These are phyloP conservation scores for Leccinum barrowsii DNA, from an alignment of 768 basidiomycete genomes.

Conservation along the genomic window DNA sequence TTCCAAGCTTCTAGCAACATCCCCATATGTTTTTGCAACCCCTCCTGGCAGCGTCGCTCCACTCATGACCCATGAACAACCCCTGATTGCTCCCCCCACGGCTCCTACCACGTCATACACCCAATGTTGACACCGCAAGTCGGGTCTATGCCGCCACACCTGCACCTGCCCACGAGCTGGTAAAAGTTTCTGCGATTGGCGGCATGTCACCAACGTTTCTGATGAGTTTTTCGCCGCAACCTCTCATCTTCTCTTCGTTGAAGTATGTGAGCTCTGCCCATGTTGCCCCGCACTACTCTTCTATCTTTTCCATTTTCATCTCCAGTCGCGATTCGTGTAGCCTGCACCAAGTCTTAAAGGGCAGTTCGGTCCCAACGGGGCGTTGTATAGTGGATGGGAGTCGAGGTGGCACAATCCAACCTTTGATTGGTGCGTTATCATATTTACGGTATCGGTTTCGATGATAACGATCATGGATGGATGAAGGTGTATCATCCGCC, in stretches of 20 bases:
- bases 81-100: constrained; percentile 3
- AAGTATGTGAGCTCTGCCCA: constrained; percentile 51
- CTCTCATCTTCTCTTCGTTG: constrained; percentile 74
- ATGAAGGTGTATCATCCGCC: constrained; percentile 81
- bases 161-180: constrained; percentile 24
- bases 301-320: background rate
- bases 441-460: no score
- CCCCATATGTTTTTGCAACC: constrained; percentile 24
- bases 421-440: constrained; percentile 71
- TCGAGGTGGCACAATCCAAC: constrained; percentile 81
- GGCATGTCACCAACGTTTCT: constrained; percentile 61
- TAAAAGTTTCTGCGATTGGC: constrained; percentile 22
- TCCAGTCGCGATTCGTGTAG: constrained; percentile 36
- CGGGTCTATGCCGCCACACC: constrained; percentile 14
- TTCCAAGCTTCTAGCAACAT: constrained; percentile 30
- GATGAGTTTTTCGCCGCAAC: constrained; percentile 97
- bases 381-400: constrained; percentile 95
- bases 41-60: constrained; percentile 11
- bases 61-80: constrained; percentile 7
- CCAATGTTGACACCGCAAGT: constrained; percentile 30
- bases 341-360: constrained; percentile 87
- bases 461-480: constrained; percentile 48
- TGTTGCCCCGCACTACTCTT: background rate
- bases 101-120: constrained; percentile 18
- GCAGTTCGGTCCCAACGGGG: constrained; percentile 96